These are phyloP conservation scores for Eucalyptus coolabah DNA, from an alignment of 345 rosid species.

Conservation along the genomic window DNA sequence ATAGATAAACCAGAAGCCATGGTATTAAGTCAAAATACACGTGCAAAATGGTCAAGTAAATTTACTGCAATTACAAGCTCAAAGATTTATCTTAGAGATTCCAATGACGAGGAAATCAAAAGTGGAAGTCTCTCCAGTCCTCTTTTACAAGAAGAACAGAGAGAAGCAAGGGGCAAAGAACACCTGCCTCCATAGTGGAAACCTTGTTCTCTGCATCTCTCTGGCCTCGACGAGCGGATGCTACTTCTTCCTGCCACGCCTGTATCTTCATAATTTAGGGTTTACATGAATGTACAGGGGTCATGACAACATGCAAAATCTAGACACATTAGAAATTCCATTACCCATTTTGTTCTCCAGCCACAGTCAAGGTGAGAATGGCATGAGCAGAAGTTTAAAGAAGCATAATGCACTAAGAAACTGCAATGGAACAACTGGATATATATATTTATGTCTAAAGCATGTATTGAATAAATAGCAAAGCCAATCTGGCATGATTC, in stretches of 20 bases:
- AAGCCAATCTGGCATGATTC: not conserved
- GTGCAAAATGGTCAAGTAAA: not conserved
- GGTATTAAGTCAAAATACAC: not conserved
- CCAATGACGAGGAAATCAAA: not conserved
- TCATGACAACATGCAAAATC: not conserved
- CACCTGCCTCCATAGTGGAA: conserved; percentile 71
- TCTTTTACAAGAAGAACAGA: not conserved
- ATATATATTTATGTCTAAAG: not conserved
- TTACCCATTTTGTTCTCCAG: not conserved
- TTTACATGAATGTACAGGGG: not conserved
- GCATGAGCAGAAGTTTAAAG: not conserved
- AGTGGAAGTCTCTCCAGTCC: not conserved
- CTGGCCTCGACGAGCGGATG: conserved; percentile 92
- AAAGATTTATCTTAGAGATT: not conserved
- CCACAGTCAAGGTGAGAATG: not conserved
- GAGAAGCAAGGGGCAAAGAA: not conserved
- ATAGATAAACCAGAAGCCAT: conserved; percentile 5
- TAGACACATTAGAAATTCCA: not conserved
- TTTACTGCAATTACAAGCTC: not conserved
- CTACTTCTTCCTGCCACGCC: conserved; percentile 96
- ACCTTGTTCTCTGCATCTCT: conserved; percentile 94
- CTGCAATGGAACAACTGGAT: not conserved
- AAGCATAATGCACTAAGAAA: not conserved
- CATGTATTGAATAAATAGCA: not conserved
- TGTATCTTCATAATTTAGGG: conserved; percentile 39